These are phyloP conservation scores for Pythium inflatum DNA, from an alignment of 352 stramenopile species.

Conservation along the genomic window DNA sequence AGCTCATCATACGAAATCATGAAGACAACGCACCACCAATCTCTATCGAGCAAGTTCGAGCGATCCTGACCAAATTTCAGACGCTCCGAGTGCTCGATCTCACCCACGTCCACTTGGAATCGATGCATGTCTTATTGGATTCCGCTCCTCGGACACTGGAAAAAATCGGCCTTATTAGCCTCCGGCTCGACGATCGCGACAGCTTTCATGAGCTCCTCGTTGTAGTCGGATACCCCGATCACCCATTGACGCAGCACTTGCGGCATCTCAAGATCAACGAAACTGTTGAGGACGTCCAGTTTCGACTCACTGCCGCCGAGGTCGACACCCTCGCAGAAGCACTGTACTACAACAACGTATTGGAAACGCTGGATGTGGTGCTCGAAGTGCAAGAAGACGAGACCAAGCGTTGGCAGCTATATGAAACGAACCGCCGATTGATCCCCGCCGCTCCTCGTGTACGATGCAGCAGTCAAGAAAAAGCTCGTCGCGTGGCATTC, in stretches of 20 bases:
- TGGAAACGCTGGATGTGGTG: too few species aligned
- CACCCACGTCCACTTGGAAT: neutral
- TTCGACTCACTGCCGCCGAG: neutral
- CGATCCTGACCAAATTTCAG: neutral
- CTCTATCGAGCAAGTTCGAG: neutral
- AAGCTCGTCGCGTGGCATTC: neutral
- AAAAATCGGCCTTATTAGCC: neutral
- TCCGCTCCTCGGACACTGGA: neutral
- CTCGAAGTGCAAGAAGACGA: neutral
- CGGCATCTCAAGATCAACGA: neutral
- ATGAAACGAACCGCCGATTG: neutral
- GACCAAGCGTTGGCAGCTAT: too few species aligned
- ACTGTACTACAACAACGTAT: neutral
- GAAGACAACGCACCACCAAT: neutral
- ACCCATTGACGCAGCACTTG: neutral
- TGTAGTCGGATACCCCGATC: neutral
- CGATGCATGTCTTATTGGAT: neutral
- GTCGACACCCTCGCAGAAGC: neutral
- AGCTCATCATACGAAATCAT: neutral
- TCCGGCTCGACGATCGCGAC: neutral
- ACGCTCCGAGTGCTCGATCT: neutral
- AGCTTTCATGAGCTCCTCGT: neutral
- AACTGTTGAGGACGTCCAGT: neutral
- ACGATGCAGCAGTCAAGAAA: neutral
- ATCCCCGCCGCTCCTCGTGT: neutral